phyloP scores from a whole-genome alignment of 2,329 filamentous ascomycete species.

The Xylaria sp. region DNA sequence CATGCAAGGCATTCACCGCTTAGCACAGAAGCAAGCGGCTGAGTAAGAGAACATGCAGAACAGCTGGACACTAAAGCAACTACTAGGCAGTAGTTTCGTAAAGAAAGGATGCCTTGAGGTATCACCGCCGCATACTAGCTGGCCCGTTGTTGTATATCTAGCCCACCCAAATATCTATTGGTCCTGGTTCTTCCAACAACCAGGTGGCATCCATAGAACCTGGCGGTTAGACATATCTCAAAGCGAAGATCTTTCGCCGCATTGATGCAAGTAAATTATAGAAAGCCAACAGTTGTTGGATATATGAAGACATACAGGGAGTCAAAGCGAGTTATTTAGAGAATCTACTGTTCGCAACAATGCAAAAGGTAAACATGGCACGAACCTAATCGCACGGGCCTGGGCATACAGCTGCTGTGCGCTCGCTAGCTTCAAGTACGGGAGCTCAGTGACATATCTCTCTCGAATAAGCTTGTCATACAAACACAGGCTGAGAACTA shows the following conservation, averaged over 20 bases:
- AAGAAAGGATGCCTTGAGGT: conserved; percentile 11
- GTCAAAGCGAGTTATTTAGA: background rate
- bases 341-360: background rate
- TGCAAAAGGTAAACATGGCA: conserved; percentile 15
- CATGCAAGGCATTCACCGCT: no score
- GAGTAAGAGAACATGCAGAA: background rate
- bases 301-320: conserved; percentile 7
- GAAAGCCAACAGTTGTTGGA: background rate
- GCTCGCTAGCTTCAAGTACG: conserved; percentile 30
- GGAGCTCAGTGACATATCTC: conserved; percentile 16
- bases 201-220: conserved; percentile 4
- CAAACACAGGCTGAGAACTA: background rate
- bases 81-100: background rate
- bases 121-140: conserved; percentile 18
- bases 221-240: background rate
- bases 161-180: conserved; percentile 12
- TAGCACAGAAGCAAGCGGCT: background rate
- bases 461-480: conserved; percentile 14
- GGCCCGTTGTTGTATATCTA: conserved; percentile 9
- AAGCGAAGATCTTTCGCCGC: background rate
- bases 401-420: conserved; percentile 29
- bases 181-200: background rate
- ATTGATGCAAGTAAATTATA: background rate
- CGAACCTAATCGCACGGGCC: conserved; percentile 29
- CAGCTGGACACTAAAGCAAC: background rate